Conservation (phyloP, 2,329 filamentous ascomycete species). For the Orbilia blumenaviensis region DNA sequence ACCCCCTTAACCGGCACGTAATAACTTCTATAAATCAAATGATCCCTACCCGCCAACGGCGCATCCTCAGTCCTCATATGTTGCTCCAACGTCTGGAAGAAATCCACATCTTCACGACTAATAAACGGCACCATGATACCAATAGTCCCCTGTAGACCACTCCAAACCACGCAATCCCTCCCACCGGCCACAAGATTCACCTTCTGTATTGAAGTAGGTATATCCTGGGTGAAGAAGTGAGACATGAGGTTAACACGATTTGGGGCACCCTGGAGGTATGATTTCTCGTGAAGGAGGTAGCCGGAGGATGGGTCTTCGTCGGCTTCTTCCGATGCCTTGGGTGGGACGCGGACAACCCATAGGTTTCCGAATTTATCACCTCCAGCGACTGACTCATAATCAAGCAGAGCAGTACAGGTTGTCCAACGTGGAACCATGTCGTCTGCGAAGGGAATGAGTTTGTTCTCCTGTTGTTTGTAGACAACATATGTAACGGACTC, state of each 20-base stretch:
- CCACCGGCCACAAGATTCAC: conserved; percentile 89
- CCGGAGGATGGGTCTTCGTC: conserved; percentile 91
- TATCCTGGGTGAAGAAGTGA: conserved; percentile 90
- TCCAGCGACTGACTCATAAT: conserved; percentile 94
- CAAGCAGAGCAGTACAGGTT: conserved; percentile 89
- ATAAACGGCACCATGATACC: conserved; percentile 93
- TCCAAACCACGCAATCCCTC: conserved; percentile 90
- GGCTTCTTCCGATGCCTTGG: conserved; percentile 84
- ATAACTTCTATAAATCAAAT: conserved; percentile 93
- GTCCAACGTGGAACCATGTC: conserved; percentile 91
- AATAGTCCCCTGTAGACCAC: conserved; percentile 90
- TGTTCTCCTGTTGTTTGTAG: conserved; percentile 91
- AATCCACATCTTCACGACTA: conserved; percentile 91
- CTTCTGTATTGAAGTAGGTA: conserved; percentile 89
- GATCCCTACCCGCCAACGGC: conserved; percentile 88
- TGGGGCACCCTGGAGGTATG: conserved; percentile 87
- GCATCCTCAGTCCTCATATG: conserved; percentile 86
- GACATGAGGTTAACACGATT: conserved; percentile 84
- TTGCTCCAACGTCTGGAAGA: conserved; percentile 93
- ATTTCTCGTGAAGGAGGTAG: conserved; percentile 87
- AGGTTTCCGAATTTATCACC: conserved; percentile 98
- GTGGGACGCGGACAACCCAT: conserved; percentile 87
- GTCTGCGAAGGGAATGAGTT: conserved; percentile 90
- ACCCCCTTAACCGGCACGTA: conserved; percentile 96
- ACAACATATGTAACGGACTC: conserved; percentile 92